phyloP scores from a whole-genome alignment of 495 filamentous ascomycete species.

The Arthonia radiata region DNA sequence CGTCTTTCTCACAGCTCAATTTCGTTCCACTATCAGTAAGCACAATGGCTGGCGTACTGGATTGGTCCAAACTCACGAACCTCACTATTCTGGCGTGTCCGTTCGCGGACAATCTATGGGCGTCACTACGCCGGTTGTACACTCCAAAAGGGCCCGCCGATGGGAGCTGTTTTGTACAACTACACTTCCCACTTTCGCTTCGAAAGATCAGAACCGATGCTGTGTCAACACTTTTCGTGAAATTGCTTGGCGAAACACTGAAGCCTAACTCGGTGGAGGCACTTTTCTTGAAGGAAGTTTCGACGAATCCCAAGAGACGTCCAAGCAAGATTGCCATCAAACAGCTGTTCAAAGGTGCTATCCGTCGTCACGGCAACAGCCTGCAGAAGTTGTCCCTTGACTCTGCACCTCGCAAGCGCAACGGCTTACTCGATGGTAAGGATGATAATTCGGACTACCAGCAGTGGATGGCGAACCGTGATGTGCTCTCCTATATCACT shows the following conservation, averaged over 20 bases:
- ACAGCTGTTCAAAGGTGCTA: slow-evolving; percentile 44
- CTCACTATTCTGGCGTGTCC: slow-evolving; percentile 64
- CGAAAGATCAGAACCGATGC: slow-evolving; percentile 64
- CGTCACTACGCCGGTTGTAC: slow-evolving; percentile 41
- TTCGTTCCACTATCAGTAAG: slow-evolving; percentile 39
- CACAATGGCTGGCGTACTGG: slow-evolving; percentile 42
- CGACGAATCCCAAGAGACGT: slow-evolving; percentile 38
- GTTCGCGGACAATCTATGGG: slow-evolving; percentile 62
- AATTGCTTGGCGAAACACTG: slow-evolving; percentile 64
- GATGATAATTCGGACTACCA: slow-evolving; percentile 23
- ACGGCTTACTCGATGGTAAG: slow-evolving; percentile 16
- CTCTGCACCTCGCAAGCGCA: slow-evolving; percentile 21
- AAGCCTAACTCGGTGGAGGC: slow-evolving; percentile 69
- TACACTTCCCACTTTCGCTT: slow-evolving; percentile 50
- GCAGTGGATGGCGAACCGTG: slow-evolving; percentile 55
- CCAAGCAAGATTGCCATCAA: slow-evolving; percentile 63
- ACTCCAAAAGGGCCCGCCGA: slow-evolving; percentile 14
- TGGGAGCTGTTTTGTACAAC: no score
- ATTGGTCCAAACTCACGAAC: slow-evolving; percentile 55
- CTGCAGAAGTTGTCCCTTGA: slow-evolving; percentile 61
- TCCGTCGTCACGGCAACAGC: slow-evolving; percentile 48
- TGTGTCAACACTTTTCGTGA: slow-evolving; percentile 52
- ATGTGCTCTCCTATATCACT: slow-evolving; percentile 53
- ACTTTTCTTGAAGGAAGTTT: slow-evolving; percentile 57
- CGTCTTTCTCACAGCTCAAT: background rate